Percentiles rank a stretch among this genome's conserved stretches.
Evolutionary conservation across 352 stramenopile genomes (phyloP).

Genomic region (Globisporangium emineosum): DNA sequence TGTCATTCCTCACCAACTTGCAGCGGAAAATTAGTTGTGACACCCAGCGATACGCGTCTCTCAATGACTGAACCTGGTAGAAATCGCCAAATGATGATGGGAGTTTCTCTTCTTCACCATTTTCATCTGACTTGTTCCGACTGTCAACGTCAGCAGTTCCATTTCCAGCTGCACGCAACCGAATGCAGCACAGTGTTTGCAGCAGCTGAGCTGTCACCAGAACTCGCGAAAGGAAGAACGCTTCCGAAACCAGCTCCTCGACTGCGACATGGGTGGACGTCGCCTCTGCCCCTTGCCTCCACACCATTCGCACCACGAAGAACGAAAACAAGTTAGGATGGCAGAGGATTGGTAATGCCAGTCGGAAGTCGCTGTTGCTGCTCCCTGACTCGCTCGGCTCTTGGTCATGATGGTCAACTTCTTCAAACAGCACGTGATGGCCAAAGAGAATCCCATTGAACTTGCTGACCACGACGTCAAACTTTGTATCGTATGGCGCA

Average conservation of each 20-base stretch:
- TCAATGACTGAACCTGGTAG: constrained; percentile 50
- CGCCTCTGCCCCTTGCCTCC: constrained; percentile 31
- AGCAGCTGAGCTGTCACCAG: constrained; percentile 59
- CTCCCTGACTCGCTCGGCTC: constrained; percentile 8
- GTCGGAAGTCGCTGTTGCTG: constrained; percentile 21
- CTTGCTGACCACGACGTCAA: constrained; percentile 44
- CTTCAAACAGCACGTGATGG: constrained; percentile 65
- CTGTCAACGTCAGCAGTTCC: background rate
- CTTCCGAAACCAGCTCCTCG: constrained; percentile 46
- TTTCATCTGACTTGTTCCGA: background rate
- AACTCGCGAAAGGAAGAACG: constrained; percentile 53
- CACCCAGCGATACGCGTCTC: constrained; percentile 52
- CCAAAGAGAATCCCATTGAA: constrained; percentile 70
- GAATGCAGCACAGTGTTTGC: constrained; percentile 48
- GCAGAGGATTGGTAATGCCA: constrained; percentile 41
- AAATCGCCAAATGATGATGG: constrained; percentile 29
- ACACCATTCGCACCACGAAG: constrained; percentile 50
- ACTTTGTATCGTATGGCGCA: constrained; percentile 31
- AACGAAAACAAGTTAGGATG: constrained; percentile 50
- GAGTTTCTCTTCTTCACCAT: background rate
- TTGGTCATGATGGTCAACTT: constrained; percentile 27
- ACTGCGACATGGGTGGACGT: constrained; percentile 28
- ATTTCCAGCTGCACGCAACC: constrained; percentile 12
- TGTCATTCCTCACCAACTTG: constrained; percentile 21
- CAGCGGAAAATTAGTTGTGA: constrained; percentile 44